These are phyloP conservation scores for Tylopilus subfusipes DNA, from an alignment of 768 basidiomycete genomes.

Conservation along the genomic window DNA sequence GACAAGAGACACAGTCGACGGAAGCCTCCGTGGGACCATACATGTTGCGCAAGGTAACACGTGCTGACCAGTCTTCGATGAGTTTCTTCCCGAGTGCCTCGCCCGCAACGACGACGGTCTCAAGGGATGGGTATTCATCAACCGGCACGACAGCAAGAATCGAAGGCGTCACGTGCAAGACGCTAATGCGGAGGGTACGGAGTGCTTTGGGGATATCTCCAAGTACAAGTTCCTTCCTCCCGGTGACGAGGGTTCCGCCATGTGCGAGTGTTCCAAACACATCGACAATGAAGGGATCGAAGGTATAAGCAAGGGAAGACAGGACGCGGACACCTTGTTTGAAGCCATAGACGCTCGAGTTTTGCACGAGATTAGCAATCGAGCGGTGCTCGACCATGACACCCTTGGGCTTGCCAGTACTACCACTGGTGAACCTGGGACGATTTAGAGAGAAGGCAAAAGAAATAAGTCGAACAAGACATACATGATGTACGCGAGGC, in stretches of 20 bases:
- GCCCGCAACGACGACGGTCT: slow-evolving; percentile 27
- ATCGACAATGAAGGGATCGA: slow-evolving; percentile 23
- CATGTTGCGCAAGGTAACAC: slow-evolving; percentile 30
- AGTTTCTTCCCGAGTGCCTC: slow-evolving; percentile 23
- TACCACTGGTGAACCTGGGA: slow-evolving; percentile 22
- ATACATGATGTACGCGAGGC: slow-evolving; percentile 28
- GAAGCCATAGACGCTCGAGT: slow-evolving; percentile 23
- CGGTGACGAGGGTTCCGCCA: slow-evolving; percentile 20
- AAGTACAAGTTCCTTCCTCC: slow-evolving; percentile 28
- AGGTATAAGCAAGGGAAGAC: slow-evolving; percentile 30
- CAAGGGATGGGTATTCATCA: slow-evolving; percentile 25
- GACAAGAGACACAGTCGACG: slow-evolving; percentile 28
- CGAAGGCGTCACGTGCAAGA: slow-evolving; percentile 31
- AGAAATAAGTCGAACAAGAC: neutral
- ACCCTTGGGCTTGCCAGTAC: slow-evolving; percentile 23
- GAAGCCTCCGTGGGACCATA: slow-evolving; percentile 35
- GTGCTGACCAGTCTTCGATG: slow-evolving; percentile 24
- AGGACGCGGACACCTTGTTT: slow-evolving; percentile 22
- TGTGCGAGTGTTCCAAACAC: slow-evolving; percentile 20
- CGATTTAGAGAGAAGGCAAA: neutral
- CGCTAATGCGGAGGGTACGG: slow-evolving; percentile 23
- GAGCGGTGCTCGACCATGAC: slow-evolving; percentile 24
- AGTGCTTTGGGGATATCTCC: slow-evolving; percentile 29
- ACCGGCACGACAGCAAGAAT: slow-evolving; percentile 27
- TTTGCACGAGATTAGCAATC: slow-evolving; percentile 21